Evolutionary conservation across 1,139 yeast genomes (phyloP), one percentile per base, ranked within the genome.

Genomic region (Lodderomyces orthopsilosis): DNA sequence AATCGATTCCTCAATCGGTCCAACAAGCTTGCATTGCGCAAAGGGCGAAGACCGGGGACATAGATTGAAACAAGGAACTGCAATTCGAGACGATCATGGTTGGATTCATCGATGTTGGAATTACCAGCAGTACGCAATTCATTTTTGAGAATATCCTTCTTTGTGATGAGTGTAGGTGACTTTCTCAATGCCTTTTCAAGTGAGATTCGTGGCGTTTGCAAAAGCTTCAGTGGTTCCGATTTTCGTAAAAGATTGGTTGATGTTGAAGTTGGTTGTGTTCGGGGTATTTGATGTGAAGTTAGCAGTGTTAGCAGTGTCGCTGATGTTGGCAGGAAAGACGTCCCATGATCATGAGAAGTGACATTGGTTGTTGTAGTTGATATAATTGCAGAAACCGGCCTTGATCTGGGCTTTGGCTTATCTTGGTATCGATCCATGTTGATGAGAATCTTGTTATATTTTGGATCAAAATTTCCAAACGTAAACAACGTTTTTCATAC

Each of bases 311-410:
- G 24, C 19, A 15, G 34, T 12, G 34, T 30, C 15, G 34, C 19
- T 3, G 34, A 30, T 9, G 34, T 6, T 5, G 34, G 34, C 34
- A 30, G 34, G 9, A 15, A 30, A 15, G 7, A 19, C 18, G 37
- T 19, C 18, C 19, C 38, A 24, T 42, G 42, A 30, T 34, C 27
- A 7, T 43, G 35, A 19, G 44, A 38, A n/a, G 40, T 46, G 13
- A 45, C 47, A 19, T 40, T 47, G 8, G 45, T 42, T 6, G 38
- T 39, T 3, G 47, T 47, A 6, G 49, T 47, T 14, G 52, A 41
- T 18, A 45, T 45, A 3, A 46, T 22, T 6, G 46, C 43, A 14
- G 45, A 41, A 4, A 41, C 41, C 7, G 48, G 48, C 22, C 45
- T 34, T 6, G 41, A 33, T 14, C 18, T 14, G 26, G 37, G 32